Evolutionary conservation across 2,329 filamentous ascomycete species (phyloP).

Genomic region (Zymoseptoria passerinii): DNA sequence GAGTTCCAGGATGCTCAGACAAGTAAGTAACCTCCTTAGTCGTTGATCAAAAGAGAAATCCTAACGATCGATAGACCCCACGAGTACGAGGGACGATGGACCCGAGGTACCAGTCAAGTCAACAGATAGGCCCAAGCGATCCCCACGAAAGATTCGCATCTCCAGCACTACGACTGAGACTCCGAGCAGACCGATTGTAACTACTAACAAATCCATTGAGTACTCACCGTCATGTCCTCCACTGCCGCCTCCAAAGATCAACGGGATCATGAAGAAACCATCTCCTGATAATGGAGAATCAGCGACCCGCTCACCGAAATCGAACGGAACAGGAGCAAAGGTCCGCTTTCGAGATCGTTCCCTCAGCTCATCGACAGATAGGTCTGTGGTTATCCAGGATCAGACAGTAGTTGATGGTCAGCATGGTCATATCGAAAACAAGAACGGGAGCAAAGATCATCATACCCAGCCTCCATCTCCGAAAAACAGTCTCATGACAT

Average conservation of each 20-base stretch:
- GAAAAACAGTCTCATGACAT: background rate
- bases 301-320: background rate
- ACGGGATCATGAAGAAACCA: background rate
- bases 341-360: background rate
- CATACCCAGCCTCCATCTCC: background rate
- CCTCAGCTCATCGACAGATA: background rate
- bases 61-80: background rate
- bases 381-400: background rate
- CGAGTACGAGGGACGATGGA: background rate
- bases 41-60: background rate
- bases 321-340: background rate
- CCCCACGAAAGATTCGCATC: background rate
- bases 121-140: background rate
- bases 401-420: background rate
- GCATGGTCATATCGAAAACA: no score
- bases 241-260: background rate
- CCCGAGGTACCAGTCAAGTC: background rate
- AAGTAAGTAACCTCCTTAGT: background rate
- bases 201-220: background rate
- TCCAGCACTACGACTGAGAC: background rate
- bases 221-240: background rate
- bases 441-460: background rate
- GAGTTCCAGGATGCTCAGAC: background rate
- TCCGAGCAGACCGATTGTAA: background rate
- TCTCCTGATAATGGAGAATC: background rate